Evolutionary conservation across 2,329 filamentous ascomycete genomes (phyloP).

Genomic region (Hymenoscyphus fraxineus): DNA sequence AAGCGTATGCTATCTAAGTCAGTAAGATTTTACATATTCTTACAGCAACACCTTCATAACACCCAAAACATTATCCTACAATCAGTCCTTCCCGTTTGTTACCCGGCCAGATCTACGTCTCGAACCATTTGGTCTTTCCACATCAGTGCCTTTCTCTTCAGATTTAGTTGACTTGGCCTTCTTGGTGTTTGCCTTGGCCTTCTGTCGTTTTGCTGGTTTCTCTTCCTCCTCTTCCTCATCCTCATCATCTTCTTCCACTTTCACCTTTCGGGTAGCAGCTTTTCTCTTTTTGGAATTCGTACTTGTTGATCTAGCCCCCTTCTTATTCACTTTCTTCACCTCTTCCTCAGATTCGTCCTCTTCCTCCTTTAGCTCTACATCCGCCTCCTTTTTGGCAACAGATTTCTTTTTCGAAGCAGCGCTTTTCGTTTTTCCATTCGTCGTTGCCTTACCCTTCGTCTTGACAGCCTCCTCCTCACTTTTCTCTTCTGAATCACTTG

Average conservation of each 20-base stretch:
- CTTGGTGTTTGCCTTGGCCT: background rate
- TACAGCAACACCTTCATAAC: background rate
- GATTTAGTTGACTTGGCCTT: background rate
- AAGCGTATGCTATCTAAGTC: too few relatives aligned
- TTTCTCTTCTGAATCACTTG: background rate
- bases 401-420: background rate
- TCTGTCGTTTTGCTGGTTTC: constrained; percentile 1
- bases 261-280: background rate
- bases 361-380: background rate
- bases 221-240: background rate
- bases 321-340: background rate
- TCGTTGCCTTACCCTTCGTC: constrained; percentile 6
- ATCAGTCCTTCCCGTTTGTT: background rate
- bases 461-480: background rate
- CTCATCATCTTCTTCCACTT: background rate
- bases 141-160: background rate
- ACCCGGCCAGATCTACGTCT: background rate
- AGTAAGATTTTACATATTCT: too few relatives aligned
- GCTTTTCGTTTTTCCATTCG: constrained; percentile 10
- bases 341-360: background rate
- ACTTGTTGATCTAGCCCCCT: background rate
- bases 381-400: constrained; percentile 12
- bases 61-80: background rate
- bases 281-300: constrained; percentile 2
- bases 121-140: background rate